Evolutionary conservation across 75 land plant genomes (phyloP).

Genomic region (Isoetes taiwanensis): DNA sequence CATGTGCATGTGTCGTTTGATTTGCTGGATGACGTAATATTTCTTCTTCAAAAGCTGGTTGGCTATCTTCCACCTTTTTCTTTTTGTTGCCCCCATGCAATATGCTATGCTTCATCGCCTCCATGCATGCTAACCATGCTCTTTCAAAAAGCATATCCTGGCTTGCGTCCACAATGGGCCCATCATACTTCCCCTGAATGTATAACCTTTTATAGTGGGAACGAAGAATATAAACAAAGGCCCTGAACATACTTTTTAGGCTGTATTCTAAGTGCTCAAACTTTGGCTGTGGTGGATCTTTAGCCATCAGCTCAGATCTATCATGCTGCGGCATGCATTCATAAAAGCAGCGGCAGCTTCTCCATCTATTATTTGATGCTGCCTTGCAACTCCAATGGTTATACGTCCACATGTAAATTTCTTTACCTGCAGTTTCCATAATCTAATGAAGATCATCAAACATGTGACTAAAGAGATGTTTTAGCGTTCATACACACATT

Average conservation of each 20-base stretch:
- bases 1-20: conserved; percentile 12
- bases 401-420: too few species aligned
- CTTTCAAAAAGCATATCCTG: conserved; percentile 16
- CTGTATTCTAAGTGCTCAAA: too few species aligned
- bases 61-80: conserved; percentile 6
- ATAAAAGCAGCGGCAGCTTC: too few species aligned
- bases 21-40: conserved; percentile 16
- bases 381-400: too few species aligned
- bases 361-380: too few species aligned
- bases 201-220: conserved; percentile 15
- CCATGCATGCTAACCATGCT: conserved; percentile 17
- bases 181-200: conserved; percentile 16
- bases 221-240: conserved; percentile 13
- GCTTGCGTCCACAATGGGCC: conserved; percentile 20
- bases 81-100: conserved; percentile 11
- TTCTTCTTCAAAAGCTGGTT: conserved; percentile 12
- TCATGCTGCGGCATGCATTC: too few species aligned
- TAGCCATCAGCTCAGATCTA: too few species aligned
- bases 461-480: too few species aligned
- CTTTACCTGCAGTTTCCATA: too few species aligned
- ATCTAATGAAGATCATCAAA: too few species aligned
- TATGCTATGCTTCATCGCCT: conserved; percentile 20
- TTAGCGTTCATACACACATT: too few species aligned
- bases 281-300: too few species aligned
- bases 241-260: conserved; percentile 18